Evolutionary conservation across 805 yeast species (phyloP), one percentile per base, ranked within the genome.

Genomic region (Pichia insulana): DNA sequence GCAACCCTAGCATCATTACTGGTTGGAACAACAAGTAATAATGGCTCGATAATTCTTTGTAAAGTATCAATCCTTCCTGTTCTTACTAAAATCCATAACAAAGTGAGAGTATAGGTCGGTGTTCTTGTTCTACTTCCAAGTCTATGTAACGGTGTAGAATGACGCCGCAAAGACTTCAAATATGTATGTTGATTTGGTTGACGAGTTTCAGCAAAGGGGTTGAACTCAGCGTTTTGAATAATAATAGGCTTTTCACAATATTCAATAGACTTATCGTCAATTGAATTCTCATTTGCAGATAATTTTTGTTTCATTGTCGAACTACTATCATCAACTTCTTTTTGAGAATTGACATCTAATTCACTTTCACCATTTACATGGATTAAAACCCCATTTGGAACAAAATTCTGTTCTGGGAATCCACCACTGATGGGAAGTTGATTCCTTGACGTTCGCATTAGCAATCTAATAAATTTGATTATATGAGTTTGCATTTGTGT

Each of bases 391-490:
- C 46, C 43, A 20, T 35, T 36, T 4, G 46, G 46, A 6, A 39
- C 37, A 20, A 39, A 43, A 12, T 15, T 26, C 33, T 43, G 46
- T 34, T 43, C 46, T 8, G 46, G 46, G 30, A 36, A 43, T 3
- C 36, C 40, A 25, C 46, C 46, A 7, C 17, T 16, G 12, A 39
- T 20, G 6, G 46, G 46, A 31, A 36, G 33, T 36, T 43, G 46
- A 34, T 31, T 36, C 36, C 43, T 36, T 13, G 46, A 43, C 4
- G 40, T 43, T 36, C 46, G 39, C 34, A 43, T 43, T 17, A 43
- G 16, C 17, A 43, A 30, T 18, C 27, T 39, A 4, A 43, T 20
- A 22, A 43, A 43, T 20, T 43, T 43, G 2, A 43, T 16, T 15
- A 39, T 39, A 2, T 26, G 32, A 27, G 34, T 34, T 22, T 39